Conservation (phyloP, 2,329 filamentous ascomycete genomes). For the Cercospora janseana region DNA sequence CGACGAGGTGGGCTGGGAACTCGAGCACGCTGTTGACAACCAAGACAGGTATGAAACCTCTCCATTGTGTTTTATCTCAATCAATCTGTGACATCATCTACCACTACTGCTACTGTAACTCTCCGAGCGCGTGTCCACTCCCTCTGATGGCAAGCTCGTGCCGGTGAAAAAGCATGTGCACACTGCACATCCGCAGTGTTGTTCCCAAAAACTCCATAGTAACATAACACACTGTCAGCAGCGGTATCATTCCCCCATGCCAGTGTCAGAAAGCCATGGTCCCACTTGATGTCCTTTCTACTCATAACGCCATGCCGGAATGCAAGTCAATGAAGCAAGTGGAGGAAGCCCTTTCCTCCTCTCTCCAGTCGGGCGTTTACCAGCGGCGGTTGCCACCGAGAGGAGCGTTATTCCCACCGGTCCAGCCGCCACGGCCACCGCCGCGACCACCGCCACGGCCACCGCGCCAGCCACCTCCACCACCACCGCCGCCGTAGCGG, state of each 20-base stretch:
- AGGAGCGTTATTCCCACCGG: slow-evolving; percentile 58
- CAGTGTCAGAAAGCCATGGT: slow-evolving; percentile 8
- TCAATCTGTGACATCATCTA: no score
- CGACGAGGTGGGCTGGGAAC: no score
- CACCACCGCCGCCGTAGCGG: slow-evolving; percentile 83
- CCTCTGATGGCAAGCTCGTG: no score
- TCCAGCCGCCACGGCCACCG: slow-evolving; percentile 49
- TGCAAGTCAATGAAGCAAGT: slow-evolving; percentile 15
- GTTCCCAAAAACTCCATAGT: slow-evolving; percentile 2
- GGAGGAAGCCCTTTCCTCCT: no score
- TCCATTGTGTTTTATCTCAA: no score
- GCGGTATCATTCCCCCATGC: slow-evolving; percentile 18
- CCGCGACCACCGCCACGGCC: slow-evolving; percentile 50
- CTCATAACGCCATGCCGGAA: slow-evolving; percentile 26
- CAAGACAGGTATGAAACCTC: no score
- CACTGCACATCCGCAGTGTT: slow-evolving; percentile 1
- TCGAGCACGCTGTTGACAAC: no score
- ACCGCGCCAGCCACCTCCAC: slow-evolving; percentile 61
- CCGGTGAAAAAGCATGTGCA: slow-evolving; percentile 17
- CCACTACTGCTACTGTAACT: no score
- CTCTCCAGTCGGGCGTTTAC: slow-evolving; percentile 39
- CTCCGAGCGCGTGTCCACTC: no score
- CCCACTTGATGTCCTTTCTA: slow-evolving; percentile 18
- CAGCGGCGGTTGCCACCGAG: slow-evolving; percentile 57
- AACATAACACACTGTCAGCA: slow-evolving; percentile 15